Conservation (phyloP, 805 yeast species). For the Candida verbasci region DNA sequence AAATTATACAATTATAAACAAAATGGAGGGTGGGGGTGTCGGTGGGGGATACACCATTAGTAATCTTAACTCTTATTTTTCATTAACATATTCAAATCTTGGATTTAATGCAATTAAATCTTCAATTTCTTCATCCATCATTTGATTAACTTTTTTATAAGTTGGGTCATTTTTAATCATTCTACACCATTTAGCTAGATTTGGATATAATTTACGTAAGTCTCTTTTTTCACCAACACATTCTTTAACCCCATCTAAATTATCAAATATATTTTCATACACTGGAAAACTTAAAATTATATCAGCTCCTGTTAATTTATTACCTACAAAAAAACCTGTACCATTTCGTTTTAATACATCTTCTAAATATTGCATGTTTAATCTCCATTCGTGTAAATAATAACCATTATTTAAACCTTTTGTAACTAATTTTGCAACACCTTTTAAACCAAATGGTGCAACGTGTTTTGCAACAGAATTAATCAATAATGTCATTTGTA, state of each 20-base stretch:
- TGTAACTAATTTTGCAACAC: slow-evolving; percentile 39
- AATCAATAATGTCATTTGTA: slow-evolving; percentile 35
- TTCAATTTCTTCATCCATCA: slow-evolving; percentile 28
- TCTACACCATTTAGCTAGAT: slow-evolving; percentile 34
- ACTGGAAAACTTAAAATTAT: slow-evolving; percentile 34
- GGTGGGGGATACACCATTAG: too few species aligned
- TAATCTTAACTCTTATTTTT: too few species aligned
- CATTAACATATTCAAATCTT: slow-evolving; percentile 6
- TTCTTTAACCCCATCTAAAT: slow-evolving; percentile 30
- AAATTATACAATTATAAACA: too few species aligned
- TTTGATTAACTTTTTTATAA: slow-evolving; percentile 24
- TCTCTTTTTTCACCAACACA: slow-evolving; percentile 30
- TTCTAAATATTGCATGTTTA: slow-evolving; percentile 27
- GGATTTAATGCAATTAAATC: slow-evolving; percentile 12
- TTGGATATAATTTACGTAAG: slow-evolving; percentile 28
- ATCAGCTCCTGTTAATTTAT: slow-evolving; percentile 35
- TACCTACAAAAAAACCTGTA: slow-evolving; percentile 36
- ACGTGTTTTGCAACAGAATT: slow-evolving; percentile 36
- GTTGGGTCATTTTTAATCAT: slow-evolving; percentile 28
- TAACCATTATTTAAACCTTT: slow-evolving; percentile 45
- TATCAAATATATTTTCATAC: slow-evolving; percentile 32
- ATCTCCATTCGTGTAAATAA: slow-evolving; percentile 43
- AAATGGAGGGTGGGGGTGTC: too few species aligned
- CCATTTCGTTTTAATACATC: slow-evolving; percentile 18
- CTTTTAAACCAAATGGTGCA: slow-evolving; percentile 47